These are phyloP conservation scores for Heimioporus sp. DNA, from an alignment of 768 basidiomycete genomes.

Conservation along the genomic window DNA sequence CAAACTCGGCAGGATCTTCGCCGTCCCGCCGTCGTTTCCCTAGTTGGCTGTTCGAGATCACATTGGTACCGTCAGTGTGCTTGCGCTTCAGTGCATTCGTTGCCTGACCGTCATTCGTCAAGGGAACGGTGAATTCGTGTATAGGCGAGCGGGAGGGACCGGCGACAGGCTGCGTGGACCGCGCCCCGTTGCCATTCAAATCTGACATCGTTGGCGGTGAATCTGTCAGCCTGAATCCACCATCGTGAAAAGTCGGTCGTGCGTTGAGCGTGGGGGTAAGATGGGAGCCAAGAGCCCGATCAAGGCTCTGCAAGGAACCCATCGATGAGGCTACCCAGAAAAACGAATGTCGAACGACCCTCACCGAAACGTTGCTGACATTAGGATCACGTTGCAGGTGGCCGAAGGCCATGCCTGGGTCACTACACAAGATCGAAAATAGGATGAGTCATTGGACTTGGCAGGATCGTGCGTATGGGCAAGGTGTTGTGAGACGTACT, in stretches of 20 bases:
- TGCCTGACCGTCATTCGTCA: conserved; percentile 24
- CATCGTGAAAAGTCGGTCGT: conserved; percentile 33
- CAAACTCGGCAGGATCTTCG: conserved; percentile 29
- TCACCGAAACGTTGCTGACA: conserved; percentile 59
- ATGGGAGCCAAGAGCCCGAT: conserved; percentile 59
- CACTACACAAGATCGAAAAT: conserved; percentile 38
- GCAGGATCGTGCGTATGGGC: background rate
- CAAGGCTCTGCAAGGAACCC: conserved; percentile 44
- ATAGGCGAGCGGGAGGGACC: conserved; percentile 32
- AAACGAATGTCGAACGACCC: conserved; percentile 27
- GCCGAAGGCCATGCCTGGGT: conserved; percentile 59
- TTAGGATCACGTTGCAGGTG: conserved; percentile 57
- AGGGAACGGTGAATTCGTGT: conserved; percentile 31
- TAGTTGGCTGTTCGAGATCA: conserved; percentile 20
- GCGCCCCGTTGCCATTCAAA: conserved; percentile 21
- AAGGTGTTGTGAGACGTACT: conserved; percentile 19
- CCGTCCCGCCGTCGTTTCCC: conserved; percentile 31
- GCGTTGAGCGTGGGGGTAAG: conserved; percentile 37
- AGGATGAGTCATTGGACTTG: conserved; percentile 11
- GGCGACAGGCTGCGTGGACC: conserved; percentile 26
- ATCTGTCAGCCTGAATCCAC: conserved; percentile 27
- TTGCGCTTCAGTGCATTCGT: conserved; percentile 41
- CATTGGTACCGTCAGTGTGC: conserved; percentile 37
- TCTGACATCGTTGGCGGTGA: conserved; percentile 32
- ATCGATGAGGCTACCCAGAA: conserved; percentile 27